These are phyloP conservation scores for Colletotrichum echinochloae DNA, from an alignment of 2,329 filamentous ascomycete genomes.

Conservation along the genomic window DNA sequence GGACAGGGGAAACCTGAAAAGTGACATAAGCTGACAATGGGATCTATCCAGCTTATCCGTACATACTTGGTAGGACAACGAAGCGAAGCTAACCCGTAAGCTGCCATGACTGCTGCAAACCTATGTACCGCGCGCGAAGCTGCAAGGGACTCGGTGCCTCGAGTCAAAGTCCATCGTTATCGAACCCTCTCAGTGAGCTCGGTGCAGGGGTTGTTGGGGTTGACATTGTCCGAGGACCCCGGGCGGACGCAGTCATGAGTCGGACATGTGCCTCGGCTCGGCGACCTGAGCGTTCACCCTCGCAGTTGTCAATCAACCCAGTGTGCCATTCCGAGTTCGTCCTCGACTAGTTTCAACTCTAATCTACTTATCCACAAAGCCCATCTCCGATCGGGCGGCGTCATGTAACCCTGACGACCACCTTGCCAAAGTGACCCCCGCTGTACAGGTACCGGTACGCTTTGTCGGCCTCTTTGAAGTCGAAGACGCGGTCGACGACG, in stretches of 20 bases:
- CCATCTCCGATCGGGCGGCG: no score
- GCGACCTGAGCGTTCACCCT: background rate
- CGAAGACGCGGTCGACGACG: slow-evolving; percentile 61
- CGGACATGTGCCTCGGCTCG: slow-evolving; percentile 30
- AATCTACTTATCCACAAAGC: background rate
- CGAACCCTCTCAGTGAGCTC: background rate
- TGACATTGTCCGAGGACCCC: slow-evolving; percentile 23
- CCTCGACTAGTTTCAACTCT: background rate
- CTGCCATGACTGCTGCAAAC: background rate
- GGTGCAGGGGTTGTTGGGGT: slow-evolving; percentile 5
- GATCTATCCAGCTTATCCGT: no score
- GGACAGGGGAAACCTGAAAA: background rate
- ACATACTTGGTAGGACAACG: no score
- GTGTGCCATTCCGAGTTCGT: no score
- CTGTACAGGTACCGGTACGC: slow-evolving; percentile 65
- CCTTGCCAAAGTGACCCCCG: slow-evolving; percentile 69
- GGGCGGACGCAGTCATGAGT: background rate
- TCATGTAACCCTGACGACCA: slow-evolving; percentile 59
- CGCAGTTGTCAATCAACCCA: background rate
- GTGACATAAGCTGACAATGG: background rate
- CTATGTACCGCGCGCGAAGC: background rate
- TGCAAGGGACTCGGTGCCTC: slow-evolving; percentile 4
- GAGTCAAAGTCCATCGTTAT: slow-evolving; percentile 20
- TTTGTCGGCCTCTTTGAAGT: slow-evolving; percentile 59
- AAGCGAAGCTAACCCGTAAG: slow-evolving; percentile 1